Evolutionary conservation across 441 rosid species (phyloP).

Genomic region (Manihot esculenta): DNA sequence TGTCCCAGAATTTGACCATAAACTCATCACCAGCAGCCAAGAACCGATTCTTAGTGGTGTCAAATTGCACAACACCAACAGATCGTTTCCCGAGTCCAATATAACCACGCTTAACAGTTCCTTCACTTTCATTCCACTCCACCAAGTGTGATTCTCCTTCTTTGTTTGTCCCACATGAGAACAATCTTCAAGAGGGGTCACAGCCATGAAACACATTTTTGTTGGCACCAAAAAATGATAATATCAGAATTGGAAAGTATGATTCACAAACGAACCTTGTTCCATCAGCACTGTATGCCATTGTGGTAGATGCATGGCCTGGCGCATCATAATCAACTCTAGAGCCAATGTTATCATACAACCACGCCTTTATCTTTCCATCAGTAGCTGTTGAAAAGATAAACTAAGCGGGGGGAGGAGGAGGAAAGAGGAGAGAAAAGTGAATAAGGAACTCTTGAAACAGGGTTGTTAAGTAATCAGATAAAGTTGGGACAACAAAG

Average conservation of each 20-base stretch:
- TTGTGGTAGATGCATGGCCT: conserved; percentile 63
- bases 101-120: conserved; percentile 61
- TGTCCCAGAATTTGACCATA: conserved; percentile 70
- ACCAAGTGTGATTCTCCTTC: conserved; percentile 75
- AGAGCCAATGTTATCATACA: conserved; percentile 68
- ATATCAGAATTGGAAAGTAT: conserved; percentile 12
- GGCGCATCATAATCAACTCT: conserved; percentile 89
- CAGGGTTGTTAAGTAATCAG: not conserved
- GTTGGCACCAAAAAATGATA: conserved; percentile 11
- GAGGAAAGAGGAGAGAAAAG: not conserved
- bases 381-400: conserved; percentile 78
- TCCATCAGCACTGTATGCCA: conserved; percentile 87
- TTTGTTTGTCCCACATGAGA: conserved; percentile 80
- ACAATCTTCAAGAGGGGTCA: conserved; percentile 42
- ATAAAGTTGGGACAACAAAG: not conserved
- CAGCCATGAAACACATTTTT: conserved; percentile 20
- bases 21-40: conserved; percentile 81
- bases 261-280: conserved; percentile 45
- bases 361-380: conserved; percentile 88
- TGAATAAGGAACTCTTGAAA: not conserved
- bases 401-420: conserved; percentile 35
- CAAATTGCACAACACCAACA: conserved; percentile 66
- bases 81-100: conserved; percentile 71
- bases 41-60: conserved; percentile 67
- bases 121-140: conserved; percentile 94